Base-by-base conservation (phyloP, 306 rosid genomes). In the Trifolium fragiferum region DNA sequence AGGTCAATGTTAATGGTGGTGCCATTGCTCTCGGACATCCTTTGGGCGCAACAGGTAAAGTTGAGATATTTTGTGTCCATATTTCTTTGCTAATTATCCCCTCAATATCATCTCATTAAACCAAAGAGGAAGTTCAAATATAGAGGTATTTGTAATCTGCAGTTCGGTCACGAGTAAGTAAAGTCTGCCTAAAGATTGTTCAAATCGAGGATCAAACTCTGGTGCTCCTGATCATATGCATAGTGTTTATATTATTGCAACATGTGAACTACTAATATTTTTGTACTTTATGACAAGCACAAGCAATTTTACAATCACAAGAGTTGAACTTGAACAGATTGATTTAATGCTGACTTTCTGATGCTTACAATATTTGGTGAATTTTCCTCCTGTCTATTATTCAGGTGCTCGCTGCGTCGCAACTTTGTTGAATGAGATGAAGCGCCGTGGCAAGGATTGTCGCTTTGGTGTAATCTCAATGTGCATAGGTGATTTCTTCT, bases 1-100 rank as follows among this genome's bases (percentile, higher is more conserved):
- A 75, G 69, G 94, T 93, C 82, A 93, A 93, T 72, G 97, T 88
- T 23, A 91, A 91, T 68, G 98, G 97, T 74, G 97, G 98, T 58
- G 98, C 98, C 27, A 80, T 93, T 67, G 98, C 97, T 58, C 81
- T 91, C 41, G 98, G 98, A 6, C 98, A 94, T 91, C 98, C 97
- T 76, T 74, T 94, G 84, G 98, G 96, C 0, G 94, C 90, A 47
- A 94, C 97, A 81, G 97, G 97, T 93, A 76, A 62, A 65, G 10
- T 55, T 70, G 47, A 44, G 21, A 37, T 61, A 54, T 25, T 20
- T 43, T 11, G 50, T 4, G 6, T 13, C 50, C 15, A 10, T 12
- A 12, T 46, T 7, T 38, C 16, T 50, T 40, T 14, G 27, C 7
- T 9, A 32, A 32, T 0, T n/a, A 8, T 9, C 6, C 19, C 15